phyloP scores from a whole-genome alignment of 768 basidiomycete species.

The Tricholoma furcatifolium region DNA sequence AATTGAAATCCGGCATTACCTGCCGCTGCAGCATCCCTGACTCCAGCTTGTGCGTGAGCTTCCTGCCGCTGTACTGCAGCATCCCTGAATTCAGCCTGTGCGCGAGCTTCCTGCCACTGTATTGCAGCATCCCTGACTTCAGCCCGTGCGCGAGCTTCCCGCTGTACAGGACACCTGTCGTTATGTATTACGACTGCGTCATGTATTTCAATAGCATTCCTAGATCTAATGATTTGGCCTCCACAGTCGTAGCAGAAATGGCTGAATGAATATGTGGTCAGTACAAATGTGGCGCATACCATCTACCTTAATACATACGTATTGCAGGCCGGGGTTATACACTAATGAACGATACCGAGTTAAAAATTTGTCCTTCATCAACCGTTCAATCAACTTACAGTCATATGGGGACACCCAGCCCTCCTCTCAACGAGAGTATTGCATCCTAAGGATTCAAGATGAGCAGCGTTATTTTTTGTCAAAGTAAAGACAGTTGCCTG shows the following conservation, averaged over 20 bases:
- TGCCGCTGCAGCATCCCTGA: background rate
- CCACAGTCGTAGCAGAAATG: slow-evolving; percentile 60
- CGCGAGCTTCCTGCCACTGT: background rate
- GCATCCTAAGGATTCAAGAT: slow-evolving; percentile 32
- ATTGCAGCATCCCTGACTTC: background rate
- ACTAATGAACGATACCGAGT: slow-evolving; percentile 16
- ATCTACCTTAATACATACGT: slow-evolving; percentile 24
- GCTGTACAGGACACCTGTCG: background rate
- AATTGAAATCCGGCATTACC: no score
- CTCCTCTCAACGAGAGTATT: slow-evolving; percentile 49
- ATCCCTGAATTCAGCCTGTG: background rate
- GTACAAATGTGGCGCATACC: background rate
- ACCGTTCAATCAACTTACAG: slow-evolving; percentile 37
- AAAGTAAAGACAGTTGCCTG: slow-evolving; percentile 34
- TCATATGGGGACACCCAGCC: slow-evolving; percentile 59
- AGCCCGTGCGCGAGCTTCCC: background rate
- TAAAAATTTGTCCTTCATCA: background rate
- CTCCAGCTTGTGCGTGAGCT: background rate
- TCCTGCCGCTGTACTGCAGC: background rate
- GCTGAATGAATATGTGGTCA: slow-evolving; percentile 12
- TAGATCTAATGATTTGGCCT: slow-evolving; percentile 35
- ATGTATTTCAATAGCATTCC: background rate
- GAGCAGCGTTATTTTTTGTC: background rate
- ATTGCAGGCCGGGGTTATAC: slow-evolving; percentile 62
- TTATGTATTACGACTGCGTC: background rate